A percentile compares a stretch with the other conserved stretches of the same genome.
phyloP scores from a whole-genome alignment of 2,329 filamentous ascomycete genomes.

The Shiraia bambusicola region DNA sequence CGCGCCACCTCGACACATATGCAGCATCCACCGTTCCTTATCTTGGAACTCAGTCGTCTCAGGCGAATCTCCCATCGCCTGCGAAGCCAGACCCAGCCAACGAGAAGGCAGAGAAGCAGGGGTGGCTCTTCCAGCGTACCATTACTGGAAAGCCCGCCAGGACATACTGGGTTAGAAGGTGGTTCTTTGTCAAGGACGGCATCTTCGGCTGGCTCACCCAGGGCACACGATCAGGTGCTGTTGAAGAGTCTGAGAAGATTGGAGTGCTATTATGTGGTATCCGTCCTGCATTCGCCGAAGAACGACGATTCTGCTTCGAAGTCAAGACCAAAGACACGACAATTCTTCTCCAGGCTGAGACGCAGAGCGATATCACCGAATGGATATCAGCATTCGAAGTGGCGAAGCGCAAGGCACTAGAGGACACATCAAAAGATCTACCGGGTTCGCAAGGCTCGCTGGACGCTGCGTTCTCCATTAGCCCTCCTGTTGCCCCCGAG shows the following conservation, averaged over 20 bases:
- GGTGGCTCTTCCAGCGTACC: conserved; percentile 85
- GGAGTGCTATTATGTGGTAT: conserved; percentile 92
- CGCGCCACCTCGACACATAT: conserved; percentile 91
- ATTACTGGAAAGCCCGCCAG: conserved; percentile 84
- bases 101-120: conserved; percentile 75
- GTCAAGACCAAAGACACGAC: conserved; percentile 96
- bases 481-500: conserved; percentile 81
- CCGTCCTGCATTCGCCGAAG: conserved; percentile 86
- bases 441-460: conserved; percentile 49
- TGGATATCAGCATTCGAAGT: conserved; percentile 94
- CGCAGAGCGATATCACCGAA: conserved; percentile 85
- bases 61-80: conserved; percentile 48
- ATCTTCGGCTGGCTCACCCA: conserved; percentile 95
- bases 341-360: conserved; percentile 88
- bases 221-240: conserved; percentile 74
- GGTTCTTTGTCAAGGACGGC: conserved; percentile 94
- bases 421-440: conserved; percentile 63
- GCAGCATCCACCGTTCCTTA: conserved; percentile 87
- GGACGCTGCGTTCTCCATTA: conserved; percentile 87
- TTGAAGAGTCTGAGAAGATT: conserved; percentile 94
- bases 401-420: conserved; percentile 88
- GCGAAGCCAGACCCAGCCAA: conserved; percentile 55
- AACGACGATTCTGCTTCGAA: conserved; percentile 95
- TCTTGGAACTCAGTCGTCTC: conserved; percentile 68
- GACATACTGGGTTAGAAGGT: conserved; percentile 85